phyloP scores from a whole-genome alignment of 2,329 filamentous ascomycete genomes.

The Trichophyton rubrum region DNA sequence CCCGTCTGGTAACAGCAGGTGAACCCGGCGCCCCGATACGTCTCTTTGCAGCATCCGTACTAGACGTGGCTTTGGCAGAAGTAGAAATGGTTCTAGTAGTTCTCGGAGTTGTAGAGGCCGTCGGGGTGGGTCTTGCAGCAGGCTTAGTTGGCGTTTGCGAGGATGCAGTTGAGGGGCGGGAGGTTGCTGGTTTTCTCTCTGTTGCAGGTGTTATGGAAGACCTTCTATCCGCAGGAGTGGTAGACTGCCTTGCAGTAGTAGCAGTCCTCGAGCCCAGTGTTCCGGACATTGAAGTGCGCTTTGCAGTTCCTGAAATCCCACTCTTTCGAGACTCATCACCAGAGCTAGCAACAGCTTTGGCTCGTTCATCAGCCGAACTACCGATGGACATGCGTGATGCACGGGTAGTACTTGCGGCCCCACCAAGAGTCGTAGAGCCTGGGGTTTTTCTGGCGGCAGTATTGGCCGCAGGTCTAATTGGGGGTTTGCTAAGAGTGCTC shows the following conservation, averaged over 20 bases:
- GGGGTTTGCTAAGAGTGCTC: slow-evolving; percentile 34
- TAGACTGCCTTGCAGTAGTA: slow-evolving; percentile 18
- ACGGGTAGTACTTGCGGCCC: slow-evolving; percentile 26
- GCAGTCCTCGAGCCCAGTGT: slow-evolving; percentile 26
- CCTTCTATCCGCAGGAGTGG: slow-evolving; percentile 27
- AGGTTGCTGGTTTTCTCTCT: slow-evolving; percentile 22
- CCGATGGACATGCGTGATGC: slow-evolving; percentile 32
- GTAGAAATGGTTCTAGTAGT: slow-evolving; percentile 7
- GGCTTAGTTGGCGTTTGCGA: slow-evolving; percentile 24
- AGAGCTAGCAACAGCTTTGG: slow-evolving; percentile 31
- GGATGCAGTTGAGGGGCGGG: slow-evolving; percentile 18
- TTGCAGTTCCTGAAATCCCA: slow-evolving; percentile 32
- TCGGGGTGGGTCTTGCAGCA: slow-evolving; percentile 17
- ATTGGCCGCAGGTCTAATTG: slow-evolving; percentile 28
- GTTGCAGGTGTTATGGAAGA: slow-evolving; percentile 26
- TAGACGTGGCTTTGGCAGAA: slow-evolving; percentile 7
- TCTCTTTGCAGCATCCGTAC: slow-evolving; percentile 8
- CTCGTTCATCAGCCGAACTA: slow-evolving; percentile 34
- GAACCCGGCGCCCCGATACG: slow-evolving; percentile 2
- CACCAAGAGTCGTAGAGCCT: slow-evolving; percentile 19
- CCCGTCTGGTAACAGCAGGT: slow-evolving; percentile 13
- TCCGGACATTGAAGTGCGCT: slow-evolving; percentile 34
- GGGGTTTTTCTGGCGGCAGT: slow-evolving; percentile 22
- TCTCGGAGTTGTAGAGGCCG: slow-evolving; percentile 13
- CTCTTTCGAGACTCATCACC: slow-evolving; percentile 31